A percentile compares a stretch with the other conserved stretches of the same genome.
Evolutionary conservation across 768 basidiomycete genomes (phyloP).

Genomic region (Leccinellum rugosiceps): DNA sequence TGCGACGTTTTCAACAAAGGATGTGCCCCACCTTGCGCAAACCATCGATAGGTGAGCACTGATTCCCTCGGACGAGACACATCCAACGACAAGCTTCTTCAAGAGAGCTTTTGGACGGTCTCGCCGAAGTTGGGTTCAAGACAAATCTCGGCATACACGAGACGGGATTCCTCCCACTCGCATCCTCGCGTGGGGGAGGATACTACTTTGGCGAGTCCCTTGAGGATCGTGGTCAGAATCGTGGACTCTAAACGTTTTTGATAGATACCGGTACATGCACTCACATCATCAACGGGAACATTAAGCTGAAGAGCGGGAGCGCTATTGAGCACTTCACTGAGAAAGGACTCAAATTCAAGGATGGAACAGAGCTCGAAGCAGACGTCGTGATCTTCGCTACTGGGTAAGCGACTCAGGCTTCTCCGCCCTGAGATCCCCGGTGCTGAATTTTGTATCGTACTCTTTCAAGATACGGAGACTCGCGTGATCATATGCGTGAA

Average conservation of each 20-base stretch:
- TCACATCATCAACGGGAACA: slow-evolving; percentile 44
- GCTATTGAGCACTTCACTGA: slow-evolving; percentile 30
- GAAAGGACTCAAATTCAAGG: slow-evolving; percentile 27
- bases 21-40: slow-evolving; percentile 14
- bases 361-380: slow-evolving; percentile 30
- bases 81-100: neutral
- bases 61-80: too few relatives aligned
- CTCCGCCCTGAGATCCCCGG: neutral
- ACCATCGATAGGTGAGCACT: slow-evolving; percentile 24
- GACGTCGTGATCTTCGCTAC: slow-evolving; percentile 33
- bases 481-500: slow-evolving; percentile 36
- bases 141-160: slow-evolving; percentile 34
- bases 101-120: slow-evolving; percentile 37
- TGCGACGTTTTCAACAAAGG: slow-evolving; percentile 21
- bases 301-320: slow-evolving; percentile 49
- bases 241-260: neutral
- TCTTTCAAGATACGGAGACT: slow-evolving; percentile 43
- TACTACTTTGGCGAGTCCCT: slow-evolving; percentile 37
- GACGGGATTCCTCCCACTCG: slow-evolving; percentile 31
- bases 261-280: slow-evolving; percentile 40
- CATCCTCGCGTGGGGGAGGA: slow-evolving; percentile 34
- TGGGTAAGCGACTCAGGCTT: slow-evolving; percentile 16
- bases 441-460: neutral
- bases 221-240: too few relatives aligned
- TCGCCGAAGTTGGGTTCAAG: slow-evolving; percentile 38